Conservation (phyloP, 345 rosid genomes). For the Camelina sativa region DNA sequence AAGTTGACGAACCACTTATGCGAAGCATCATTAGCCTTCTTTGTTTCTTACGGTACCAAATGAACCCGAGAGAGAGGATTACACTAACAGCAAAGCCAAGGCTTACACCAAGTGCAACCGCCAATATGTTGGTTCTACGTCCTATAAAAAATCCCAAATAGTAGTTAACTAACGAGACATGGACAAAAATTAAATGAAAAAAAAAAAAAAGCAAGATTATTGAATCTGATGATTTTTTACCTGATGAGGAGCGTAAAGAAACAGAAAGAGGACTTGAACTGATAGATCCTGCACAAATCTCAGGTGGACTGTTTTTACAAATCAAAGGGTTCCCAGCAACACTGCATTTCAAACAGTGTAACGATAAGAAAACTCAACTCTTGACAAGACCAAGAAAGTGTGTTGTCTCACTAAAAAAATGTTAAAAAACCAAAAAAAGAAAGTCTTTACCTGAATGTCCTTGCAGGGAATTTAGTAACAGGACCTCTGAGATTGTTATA, state of each 20-base stretch:
- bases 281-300: conserved; percentile 69
- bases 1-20: conserved; percentile 56
- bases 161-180: conserved; percentile 21
- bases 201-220: not conserved
- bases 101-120: conserved; percentile 71
- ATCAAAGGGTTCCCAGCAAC: conserved; percentile 81
- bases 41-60: conserved; percentile 62
- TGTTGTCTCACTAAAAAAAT: not conserved
- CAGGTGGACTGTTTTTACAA: conserved; percentile 60
- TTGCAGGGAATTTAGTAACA: conserved; percentile 75
- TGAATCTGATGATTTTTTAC: conserved; percentile 35
- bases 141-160: conserved; percentile 46
- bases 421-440: not conserved
- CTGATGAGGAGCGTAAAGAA: conserved; percentile 59
- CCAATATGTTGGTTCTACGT: conserved; percentile 65
- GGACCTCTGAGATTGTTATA: conserved; percentile 92
- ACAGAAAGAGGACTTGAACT: conserved; percentile 56
- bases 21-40: conserved; percentile 49
- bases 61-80: conserved; percentile 54
- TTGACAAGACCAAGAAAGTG: conserved; percentile 12
- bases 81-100: conserved; percentile 58
- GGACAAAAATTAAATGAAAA: not conserved
- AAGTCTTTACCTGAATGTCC: conserved; percentile 74
- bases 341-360: conserved; percentile 54
- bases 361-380: conserved; percentile 1